Percentiles rank a stretch among this genome's conserved stretches.
Conservation (phyloP, 1,139 yeast genomes). For the Yamadazyma diddensiae region DNA sequence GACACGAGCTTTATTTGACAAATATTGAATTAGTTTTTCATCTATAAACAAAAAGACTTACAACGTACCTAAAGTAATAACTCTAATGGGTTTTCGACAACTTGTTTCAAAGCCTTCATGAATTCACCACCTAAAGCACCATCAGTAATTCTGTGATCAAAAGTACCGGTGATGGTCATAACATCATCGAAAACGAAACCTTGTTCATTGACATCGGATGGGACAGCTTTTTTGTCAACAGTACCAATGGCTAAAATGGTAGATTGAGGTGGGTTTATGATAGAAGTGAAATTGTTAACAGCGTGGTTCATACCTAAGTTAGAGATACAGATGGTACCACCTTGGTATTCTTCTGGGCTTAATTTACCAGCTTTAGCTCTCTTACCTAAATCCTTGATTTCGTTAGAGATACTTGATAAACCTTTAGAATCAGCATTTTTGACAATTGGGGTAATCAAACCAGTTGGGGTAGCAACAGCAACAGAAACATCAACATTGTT, state of each 20-base stretch:
- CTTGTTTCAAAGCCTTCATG: slow-evolving; percentile 87
- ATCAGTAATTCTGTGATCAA: slow-evolving; percentile 95
- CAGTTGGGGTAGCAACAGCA: slow-evolving; percentile 98
- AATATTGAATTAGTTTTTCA: not conserved
- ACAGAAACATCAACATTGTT: slow-evolving; percentile 92
- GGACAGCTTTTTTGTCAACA: slow-evolving; percentile 87
- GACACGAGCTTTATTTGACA: too few species aligned
- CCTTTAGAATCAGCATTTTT: slow-evolving; percentile 87
- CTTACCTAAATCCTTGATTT: slow-evolving; percentile 90
- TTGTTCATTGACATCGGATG: slow-evolving; percentile 84
- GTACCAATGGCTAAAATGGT: slow-evolving; percentile 95
- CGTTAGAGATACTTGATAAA: slow-evolving; percentile 71
- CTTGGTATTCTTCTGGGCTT: slow-evolving; percentile 95
- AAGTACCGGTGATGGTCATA: slow-evolving; percentile 90
- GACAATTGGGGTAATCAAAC: slow-evolving; percentile 94
- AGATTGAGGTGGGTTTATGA: slow-evolving; percentile 96
- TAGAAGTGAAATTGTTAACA: slow-evolving; percentile 88
- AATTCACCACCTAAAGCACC: slow-evolving; percentile 98
- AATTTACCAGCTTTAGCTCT: slow-evolving; percentile 94
- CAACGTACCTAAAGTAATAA: slow-evolving; percentile 64
- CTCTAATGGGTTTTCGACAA: slow-evolving; percentile 94
- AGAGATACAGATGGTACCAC: slow-evolving; percentile 97
- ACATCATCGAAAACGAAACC: slow-evolving; percentile 92
- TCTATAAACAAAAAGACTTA: slow-evolving; percentile 19
- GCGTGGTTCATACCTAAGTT: slow-evolving; percentile 99